Evolutionary conservation across 2,329 filamentous ascomycete genomes (phyloP).

Genomic region (Coniochaeta sp.): DNA sequence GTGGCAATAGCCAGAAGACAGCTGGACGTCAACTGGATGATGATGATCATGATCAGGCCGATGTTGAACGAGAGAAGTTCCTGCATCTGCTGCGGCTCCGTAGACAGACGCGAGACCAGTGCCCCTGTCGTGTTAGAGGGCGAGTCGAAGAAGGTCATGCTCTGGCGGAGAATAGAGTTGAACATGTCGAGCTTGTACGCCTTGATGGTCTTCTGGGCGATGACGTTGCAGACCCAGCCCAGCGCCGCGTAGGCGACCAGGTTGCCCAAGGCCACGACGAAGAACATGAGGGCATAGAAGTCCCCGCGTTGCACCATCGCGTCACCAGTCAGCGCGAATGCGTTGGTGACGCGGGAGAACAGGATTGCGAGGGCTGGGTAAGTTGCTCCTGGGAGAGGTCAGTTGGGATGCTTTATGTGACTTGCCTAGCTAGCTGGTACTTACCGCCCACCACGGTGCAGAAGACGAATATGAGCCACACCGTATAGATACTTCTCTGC

Average conservation of each 20-base stretch:
- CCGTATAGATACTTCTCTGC: background rate
- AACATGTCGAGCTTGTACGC: constrained; percentile 32
- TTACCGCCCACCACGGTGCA: background rate
- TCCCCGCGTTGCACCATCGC: constrained; percentile 23
- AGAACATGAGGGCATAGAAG: constrained; percentile 49
- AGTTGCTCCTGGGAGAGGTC: background rate
- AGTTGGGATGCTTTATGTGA: constrained; percentile 9
- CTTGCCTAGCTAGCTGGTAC: background rate
- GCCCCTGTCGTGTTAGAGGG: constrained; percentile 28
- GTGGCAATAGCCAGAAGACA: constrained; percentile 35
- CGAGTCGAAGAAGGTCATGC: constrained; percentile 39
- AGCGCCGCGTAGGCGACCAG: constrained; percentile 22
- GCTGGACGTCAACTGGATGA: constrained; percentile 36
- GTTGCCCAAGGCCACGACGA: constrained; percentile 34
- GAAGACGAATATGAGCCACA: background rate
- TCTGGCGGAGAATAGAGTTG: constrained; percentile 44
- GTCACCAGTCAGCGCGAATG: background rate
- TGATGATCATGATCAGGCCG: constrained; percentile 34
- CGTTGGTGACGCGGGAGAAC: constrained; percentile 13
- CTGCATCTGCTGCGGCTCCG: constrained; percentile 37
- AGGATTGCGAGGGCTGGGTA: constrained; percentile 29
- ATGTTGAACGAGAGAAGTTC: constrained; percentile 43
- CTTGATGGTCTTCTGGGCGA: constrained; percentile 22
- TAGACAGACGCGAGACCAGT: constrained; percentile 26
- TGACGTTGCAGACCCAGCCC: constrained; percentile 26